These are phyloP conservation scores for Stentor roeselii DNA, from an alignment of 73 alveolate species.

Conservation along the genomic window DNA sequence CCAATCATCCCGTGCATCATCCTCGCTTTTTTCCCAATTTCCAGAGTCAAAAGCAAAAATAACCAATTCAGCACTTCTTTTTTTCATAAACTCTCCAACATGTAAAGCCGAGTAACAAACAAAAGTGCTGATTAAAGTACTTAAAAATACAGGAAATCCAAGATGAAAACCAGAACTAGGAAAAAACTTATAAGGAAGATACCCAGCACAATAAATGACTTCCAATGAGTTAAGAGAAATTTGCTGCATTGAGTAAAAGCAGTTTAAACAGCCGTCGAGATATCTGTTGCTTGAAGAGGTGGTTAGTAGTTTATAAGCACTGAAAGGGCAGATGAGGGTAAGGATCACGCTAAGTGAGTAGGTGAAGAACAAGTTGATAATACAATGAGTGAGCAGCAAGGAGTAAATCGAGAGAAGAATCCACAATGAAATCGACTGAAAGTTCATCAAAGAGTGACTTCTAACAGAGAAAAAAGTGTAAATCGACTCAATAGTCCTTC, in stretches of 20 bases:
- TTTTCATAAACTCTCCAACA: constrained; percentile 2
- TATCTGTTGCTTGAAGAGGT: not conserved
- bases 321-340: constrained; percentile 12
- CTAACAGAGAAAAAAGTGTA: not conserved
- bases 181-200: constrained; percentile 22
- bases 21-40: constrained; percentile 6
- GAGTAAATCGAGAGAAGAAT: not conserved
- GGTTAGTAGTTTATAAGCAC: not conserved
- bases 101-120: not conserved
- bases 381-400: not conserved
- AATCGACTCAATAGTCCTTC: not conserved
- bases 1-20: not conserved
- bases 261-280: not conserved
- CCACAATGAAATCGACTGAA: not conserved
- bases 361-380: not conserved
- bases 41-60: not conserved
- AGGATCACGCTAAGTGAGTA: not conserved
- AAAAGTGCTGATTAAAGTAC: not conserved
- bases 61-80: constrained; percentile 5
- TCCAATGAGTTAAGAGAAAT: not conserved
- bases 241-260: constrained; percentile 20
- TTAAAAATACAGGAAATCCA: not conserved
- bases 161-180: not conserved
- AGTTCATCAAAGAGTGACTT: not conserved
- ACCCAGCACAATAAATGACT: constrained; percentile 20